phyloP scores from a whole-genome alignment of 768 basidiomycete species.

The Clitopilus hobsonii region DNA sequence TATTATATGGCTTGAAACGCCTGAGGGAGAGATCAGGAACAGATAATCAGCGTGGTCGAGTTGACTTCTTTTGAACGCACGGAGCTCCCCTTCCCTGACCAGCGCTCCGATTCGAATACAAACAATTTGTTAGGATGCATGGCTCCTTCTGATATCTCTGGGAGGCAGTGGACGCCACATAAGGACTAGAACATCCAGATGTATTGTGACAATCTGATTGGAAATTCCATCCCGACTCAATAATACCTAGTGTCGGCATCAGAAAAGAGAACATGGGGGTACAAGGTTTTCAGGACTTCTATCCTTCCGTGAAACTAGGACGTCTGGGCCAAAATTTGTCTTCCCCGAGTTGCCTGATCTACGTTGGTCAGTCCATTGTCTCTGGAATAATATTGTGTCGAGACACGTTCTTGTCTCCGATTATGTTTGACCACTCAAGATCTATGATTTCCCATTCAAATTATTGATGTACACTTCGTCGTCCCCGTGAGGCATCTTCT shows the following conservation, averaged over 20 bases:
- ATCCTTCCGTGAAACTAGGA: neutral
- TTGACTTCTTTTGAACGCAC: neutral
- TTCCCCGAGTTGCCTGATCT: too few relatives aligned
- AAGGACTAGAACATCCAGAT: neutral
- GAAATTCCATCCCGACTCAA: neutral
- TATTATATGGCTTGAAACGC: neutral
- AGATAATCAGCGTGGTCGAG: neutral
- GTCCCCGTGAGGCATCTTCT: too few relatives aligned
- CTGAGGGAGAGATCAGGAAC: neutral
- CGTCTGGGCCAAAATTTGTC: neutral
- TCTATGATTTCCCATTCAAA: too few relatives aligned
- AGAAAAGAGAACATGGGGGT: neutral
- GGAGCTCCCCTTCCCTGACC: neutral
- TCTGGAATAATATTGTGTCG: too few relatives aligned
- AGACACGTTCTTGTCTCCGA: too few relatives aligned
- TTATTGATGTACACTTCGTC: too few relatives aligned
- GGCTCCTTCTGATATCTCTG: neutral
- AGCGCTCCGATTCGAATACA: neutral
- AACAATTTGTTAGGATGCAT: neutral
- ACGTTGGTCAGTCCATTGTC: too few relatives aligned
- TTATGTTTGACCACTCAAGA: too few relatives aligned
- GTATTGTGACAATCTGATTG: neutral
- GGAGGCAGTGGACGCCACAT: neutral
- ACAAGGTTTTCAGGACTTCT: neutral
- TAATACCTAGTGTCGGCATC: neutral